A percentile compares a stretch with the other conserved stretches of the same genome.
Conservation (phyloP, 495 filamentous ascomycete genomes). For the Podospora tetraspora region DNA sequence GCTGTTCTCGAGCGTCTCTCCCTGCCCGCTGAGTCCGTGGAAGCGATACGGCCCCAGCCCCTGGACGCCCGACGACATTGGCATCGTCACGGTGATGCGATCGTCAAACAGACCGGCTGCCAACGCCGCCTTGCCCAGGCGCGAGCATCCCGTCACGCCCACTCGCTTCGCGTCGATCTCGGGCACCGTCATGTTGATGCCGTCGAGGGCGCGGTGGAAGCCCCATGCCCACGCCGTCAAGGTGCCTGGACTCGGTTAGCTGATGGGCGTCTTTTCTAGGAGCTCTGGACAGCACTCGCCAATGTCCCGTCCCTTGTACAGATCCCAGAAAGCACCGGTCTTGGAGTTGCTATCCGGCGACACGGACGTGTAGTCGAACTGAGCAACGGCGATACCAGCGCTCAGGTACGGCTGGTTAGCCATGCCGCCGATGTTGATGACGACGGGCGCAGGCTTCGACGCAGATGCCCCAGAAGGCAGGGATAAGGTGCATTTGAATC, state of each 20-base stretch:
- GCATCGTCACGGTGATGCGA: conserved; percentile 52
- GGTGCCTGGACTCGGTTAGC: conserved; percentile 29
- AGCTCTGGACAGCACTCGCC: conserved; percentile 27
- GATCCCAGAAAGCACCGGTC: conserved; percentile 48
- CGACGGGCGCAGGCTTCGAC: conserved; percentile 41
- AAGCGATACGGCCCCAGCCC: conserved; percentile 50
- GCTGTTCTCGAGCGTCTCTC: conserved; percentile 51
- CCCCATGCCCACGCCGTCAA: conserved; percentile 52
- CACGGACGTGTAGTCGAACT: conserved; percentile 47
- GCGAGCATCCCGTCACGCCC: conserved; percentile 50
- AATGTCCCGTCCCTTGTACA: conserved; percentile 49
- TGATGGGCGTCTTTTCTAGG: background rate
- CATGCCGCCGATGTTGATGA: conserved; percentile 53
- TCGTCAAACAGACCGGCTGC: conserved; percentile 48
- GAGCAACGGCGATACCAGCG: conserved; percentile 47
- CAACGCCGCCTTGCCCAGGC: conserved; percentile 48
- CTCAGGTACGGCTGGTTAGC: conserved; percentile 46
- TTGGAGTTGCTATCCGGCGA: conserved; percentile 48
- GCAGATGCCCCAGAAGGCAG: conserved; percentile 38
- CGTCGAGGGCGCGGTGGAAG: conserved; percentile 50
- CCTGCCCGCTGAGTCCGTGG: conserved; percentile 47
- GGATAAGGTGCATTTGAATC: conserved; percentile 41
- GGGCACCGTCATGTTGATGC: conserved; percentile 42
- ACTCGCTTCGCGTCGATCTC: conserved; percentile 45
- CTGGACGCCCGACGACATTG: conserved; percentile 51